Evolutionary conservation across 805 yeast genomes (phyloP), one percentile per base, ranked within the genome.

Genomic region (Candida glaebosa): DNA sequence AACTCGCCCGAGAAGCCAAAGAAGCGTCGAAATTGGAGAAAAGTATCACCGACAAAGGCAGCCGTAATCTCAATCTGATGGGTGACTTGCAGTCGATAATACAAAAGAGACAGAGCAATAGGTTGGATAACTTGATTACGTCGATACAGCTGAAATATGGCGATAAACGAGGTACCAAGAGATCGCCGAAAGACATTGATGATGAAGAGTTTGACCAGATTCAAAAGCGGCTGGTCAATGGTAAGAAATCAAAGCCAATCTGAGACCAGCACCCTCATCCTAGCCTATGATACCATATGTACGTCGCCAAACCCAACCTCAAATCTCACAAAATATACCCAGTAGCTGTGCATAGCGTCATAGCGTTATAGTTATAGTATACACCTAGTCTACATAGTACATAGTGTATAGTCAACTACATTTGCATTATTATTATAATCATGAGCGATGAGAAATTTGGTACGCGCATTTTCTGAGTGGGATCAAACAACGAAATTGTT

Each of bases 1-100:
- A 67, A 37, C 66, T 78, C 46, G 81, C 79, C 10, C 79, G 75
- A 46, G 89, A 84, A 51, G 83, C 88, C 2, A 70, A 71, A 45
- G 82, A 82, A 53, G 87, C 86, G 0, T 78, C 73, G 44, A 67
- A 65, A 46, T 55, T 75, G 47, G 70, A 72, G 47, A 56, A 64
- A 44, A 61, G 57, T 56, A 72, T 51, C 10, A 66, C 54, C 39
- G 49, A 49, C 37, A 53, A 54, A 38, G 53, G 56, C 22, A 28
- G 51, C 31, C 34, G 54, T 35, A 53, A 47, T 17, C 42, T 54
- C 4, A 60, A 54, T 15, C 55, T 56, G 3, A 75, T 66, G 41
- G 65, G 52, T 41, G 78, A 75, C 42, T 63, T 78, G 44, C 62
- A 62, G 39, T 67, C 69, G 31, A 51, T 80, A 51, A 79, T 80